These are phyloP conservation scores for Amauroascus verrucosus DNA, from an alignment of 2,329 filamentous ascomycete species.

Conservation along the genomic window DNA sequence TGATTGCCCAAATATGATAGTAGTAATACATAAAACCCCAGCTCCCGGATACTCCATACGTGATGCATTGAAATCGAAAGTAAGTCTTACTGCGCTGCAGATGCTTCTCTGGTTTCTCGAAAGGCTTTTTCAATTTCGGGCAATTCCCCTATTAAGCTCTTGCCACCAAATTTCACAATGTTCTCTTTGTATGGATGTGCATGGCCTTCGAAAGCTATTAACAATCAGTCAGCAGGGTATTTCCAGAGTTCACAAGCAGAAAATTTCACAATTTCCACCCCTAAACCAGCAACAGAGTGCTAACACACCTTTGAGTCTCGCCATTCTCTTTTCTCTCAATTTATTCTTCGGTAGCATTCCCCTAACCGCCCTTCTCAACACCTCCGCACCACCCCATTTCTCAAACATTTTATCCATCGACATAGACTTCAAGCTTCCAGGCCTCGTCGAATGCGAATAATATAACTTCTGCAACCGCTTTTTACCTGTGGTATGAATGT, in stretches of 20 bases:
- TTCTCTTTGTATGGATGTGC: slow-evolving; percentile 89
- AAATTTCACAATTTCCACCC: background rate
- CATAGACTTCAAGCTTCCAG: slow-evolving; percentile 74
- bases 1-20: background rate
- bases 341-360: slow-evolving; percentile 98
- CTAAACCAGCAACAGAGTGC: background rate
- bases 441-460: slow-evolving; percentile 86
- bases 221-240: slow-evolving; percentile 4
- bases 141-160: slow-evolving; percentile 28
- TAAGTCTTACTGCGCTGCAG: slow-evolving; percentile 3
- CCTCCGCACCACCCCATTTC: slow-evolving; percentile 87
- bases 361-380: slow-evolving; percentile 80
- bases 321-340: slow-evolving; percentile 75
- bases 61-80: slow-evolving; percentile 6
- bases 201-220: slow-evolving; percentile 73
- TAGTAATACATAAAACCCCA: slow-evolving; percentile 8
- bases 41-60: slow-evolving; percentile 1
- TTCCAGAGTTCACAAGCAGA: background rate
- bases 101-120: slow-evolving; percentile 23
- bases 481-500: slow-evolving; percentile 78
- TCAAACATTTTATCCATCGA: slow-evolving; percentile 92
- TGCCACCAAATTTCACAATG: slow-evolving; percentile 60
- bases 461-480: slow-evolving; percentile 93
- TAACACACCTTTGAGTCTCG: slow-evolving; percentile 61
- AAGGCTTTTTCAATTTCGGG: slow-evolving; percentile 32